Evolutionary conservation across 1,139 yeast genomes (phyloP).

Genomic region (Yamadazyma blattariae): DNA sequence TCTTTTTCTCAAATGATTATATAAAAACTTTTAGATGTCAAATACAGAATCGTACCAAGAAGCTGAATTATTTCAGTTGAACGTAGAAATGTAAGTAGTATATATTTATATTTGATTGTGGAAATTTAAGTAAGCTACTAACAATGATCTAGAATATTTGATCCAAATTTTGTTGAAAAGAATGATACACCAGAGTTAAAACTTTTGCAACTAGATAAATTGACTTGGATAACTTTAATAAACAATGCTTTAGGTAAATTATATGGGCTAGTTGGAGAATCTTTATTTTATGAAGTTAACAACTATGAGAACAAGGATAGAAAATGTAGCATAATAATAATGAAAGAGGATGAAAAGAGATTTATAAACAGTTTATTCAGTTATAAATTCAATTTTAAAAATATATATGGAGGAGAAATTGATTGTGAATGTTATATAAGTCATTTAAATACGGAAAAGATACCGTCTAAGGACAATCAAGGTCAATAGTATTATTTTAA

Average conservation of each 20-base stretch:
- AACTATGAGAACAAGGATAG: constrained; percentile 12
- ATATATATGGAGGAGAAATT: constrained; percentile 22
- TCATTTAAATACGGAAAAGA: not conserved
- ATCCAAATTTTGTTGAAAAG: constrained; percentile 6
- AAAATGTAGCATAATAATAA: constrained; percentile 21
- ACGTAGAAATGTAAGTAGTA: constrained; percentile 12
- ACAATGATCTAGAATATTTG: constrained; percentile 9
- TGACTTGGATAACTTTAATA: constrained; percentile 34
- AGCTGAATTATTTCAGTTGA: constrained; percentile 2
- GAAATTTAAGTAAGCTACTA: too few relatives aligned
- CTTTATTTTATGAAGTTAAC: constrained; percentile 28
- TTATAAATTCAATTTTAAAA: constrained; percentile 27
- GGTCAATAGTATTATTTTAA: not conserved
- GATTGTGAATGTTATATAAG: constrained; percentile 20
- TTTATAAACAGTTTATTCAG: constrained; percentile 29
- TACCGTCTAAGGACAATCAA: not conserved
- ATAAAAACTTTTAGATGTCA: too few relatives aligned
- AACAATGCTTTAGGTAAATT: constrained; percentile 23
- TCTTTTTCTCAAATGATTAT: too few relatives aligned
- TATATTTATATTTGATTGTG: too few relatives aligned
- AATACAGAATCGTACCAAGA: not conserved
- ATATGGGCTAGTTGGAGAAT: constrained; percentile 38
- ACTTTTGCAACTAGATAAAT: constrained; percentile 8
- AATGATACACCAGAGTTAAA: constrained; percentile 3
- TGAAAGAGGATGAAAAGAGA: constrained; percentile 24